Percentiles rank a stretch among this genome's conserved stretches.
Conservation (phyloP, 1,284 basidiomycete genomes). For the Ceratobasidium sp. region DNA sequence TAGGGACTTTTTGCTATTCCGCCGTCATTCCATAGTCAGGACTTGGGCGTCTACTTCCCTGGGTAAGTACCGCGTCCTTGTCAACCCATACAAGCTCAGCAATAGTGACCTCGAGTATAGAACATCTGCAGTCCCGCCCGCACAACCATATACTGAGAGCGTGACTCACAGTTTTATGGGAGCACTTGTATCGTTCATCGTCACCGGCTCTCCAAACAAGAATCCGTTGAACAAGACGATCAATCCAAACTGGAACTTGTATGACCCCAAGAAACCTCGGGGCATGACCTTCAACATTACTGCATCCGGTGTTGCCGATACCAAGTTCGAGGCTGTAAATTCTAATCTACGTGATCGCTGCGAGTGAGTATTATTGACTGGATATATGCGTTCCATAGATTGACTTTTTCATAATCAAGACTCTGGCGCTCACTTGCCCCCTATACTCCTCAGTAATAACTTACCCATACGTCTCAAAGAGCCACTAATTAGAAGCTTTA, state of each 20-base stretch:
- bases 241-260: slow-evolving; percentile 28
- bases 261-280: slow-evolving; percentile 13
- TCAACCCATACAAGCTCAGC: background rate
- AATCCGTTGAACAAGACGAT: slow-evolving; percentile 31
- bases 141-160: slow-evolving; percentile 35
- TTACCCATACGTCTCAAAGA: background rate
- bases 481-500: no score
- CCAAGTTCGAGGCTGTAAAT: slow-evolving; percentile 26
- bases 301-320: slow-evolving; percentile 8
- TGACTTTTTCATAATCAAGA: background rate
- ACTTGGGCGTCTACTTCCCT: slow-evolving; percentile 37
- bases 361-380: slow-evolving; percentile 22
- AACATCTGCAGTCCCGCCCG: background rate
- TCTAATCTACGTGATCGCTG: slow-evolving; percentile 14
- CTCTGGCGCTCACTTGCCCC: slow-evolving; percentile 34
- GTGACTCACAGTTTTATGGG: slow-evolving; percentile 39
- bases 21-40: slow-evolving; percentile 23
- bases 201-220: slow-evolving; percentile 35
- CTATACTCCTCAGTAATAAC: slow-evolving; percentile 18
- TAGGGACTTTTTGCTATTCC: slow-evolving; percentile 39
- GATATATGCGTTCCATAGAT: background rate
- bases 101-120: background rate
- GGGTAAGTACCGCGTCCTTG: slow-evolving; percentile 8
- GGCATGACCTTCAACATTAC: slow-evolving; percentile 29
- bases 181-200: slow-evolving; percentile 36